Base-by-base conservation (phyloP, 2,329 filamentous ascomycete genomes). In the Clonostachys chloroleuca region DNA sequence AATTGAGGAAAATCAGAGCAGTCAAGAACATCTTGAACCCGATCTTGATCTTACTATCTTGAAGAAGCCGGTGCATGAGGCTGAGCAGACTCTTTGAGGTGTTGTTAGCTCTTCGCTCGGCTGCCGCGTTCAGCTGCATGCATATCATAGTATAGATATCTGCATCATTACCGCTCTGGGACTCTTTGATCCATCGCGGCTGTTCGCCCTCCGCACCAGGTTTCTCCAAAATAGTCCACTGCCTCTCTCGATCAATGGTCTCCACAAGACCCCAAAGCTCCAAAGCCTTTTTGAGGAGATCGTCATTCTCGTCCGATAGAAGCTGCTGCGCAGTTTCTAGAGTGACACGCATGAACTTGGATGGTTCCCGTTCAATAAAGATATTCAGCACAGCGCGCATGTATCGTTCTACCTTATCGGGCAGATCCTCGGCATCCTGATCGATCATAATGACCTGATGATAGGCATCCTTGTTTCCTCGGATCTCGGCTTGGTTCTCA, bases 201-300 rank as follows among this genome's bases (percentile, higher is more conserved):
- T 70, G 62, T 34, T 68, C 62, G 6, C 64, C 67, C 13, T 70
- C 61, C 1, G 64, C 62, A 12, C 68, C 66, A 6, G 70, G 68
- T 51, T 73, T 74, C 48, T 77, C 73, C 5, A 74, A 59, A 52
- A 83, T 78, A 34, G 67, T 72, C 82, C 82, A 86, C 51, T 80
- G 75, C 5, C 80, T 71, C 58, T 85, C 81, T 43, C 80, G 75
- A 58, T 85, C 81, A 49, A 85, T 79, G 42, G 83, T 80, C 58
- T 86, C 81, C 5, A 85, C 80, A 6, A 83, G 69, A 0, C 79
- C 78, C 82, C 82, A 86, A 3, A 86, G 69, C 58, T 86, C 81
- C 5, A 86, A 68, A 2, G 80, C 78, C 49, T 78, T 74, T 46
- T 72, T 72, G 7, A 86, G 65, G 12, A 83, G 64, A 47, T 77